Evolutionary conservation across 2,329 filamentous ascomycete genomes (phyloP).

Genomic region (Talaromyces verruculosus): DNA sequence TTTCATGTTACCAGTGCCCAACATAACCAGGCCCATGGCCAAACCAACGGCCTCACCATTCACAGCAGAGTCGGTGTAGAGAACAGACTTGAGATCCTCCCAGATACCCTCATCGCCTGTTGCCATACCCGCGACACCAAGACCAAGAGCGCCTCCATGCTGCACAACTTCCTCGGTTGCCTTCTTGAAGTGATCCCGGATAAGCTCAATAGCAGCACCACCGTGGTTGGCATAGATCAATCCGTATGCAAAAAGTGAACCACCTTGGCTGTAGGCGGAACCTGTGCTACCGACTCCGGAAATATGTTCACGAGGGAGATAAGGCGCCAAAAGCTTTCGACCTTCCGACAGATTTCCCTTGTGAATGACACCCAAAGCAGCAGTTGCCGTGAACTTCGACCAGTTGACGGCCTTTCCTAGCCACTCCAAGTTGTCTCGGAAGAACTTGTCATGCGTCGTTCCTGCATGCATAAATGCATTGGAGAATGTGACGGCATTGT

Average conservation of each 20-base stretch:
- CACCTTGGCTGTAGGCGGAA: conserved; percentile 93
- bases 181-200: conserved; percentile 51
- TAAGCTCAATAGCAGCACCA: conserved; percentile 67
- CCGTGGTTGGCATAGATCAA: conserved; percentile 97
- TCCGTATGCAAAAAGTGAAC: conserved; percentile 91
- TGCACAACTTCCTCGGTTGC: conserved; percentile 77
- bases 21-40: conserved; percentile 96
- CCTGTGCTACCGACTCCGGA: conserved; percentile 69
- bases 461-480: conserved; percentile 99
- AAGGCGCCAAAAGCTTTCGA: conserved; percentile 88
- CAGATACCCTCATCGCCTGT: conserved; percentile 89
- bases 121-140: conserved; percentile 97
- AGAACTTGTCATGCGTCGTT: conserved; percentile 97
- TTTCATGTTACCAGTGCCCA: conserved; percentile 93
- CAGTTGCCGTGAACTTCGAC: conserved; percentile 98
- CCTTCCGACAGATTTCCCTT: conserved; percentile 92
- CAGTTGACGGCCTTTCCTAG: conserved; percentile 97
- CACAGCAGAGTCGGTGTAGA: conserved; percentile 91
- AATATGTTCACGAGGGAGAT: conserved; percentile 71
- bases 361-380: conserved; percentile 93
- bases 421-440: conserved; percentile 97
- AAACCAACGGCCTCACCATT: conserved; percentile 96
- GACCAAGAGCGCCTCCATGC: conserved; percentile 89
- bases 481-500: conserved; percentile 93
- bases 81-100: conserved; percentile 81